Conservation (phyloP, 148 eudicot genomes). For the Spergularia marina region DNA sequence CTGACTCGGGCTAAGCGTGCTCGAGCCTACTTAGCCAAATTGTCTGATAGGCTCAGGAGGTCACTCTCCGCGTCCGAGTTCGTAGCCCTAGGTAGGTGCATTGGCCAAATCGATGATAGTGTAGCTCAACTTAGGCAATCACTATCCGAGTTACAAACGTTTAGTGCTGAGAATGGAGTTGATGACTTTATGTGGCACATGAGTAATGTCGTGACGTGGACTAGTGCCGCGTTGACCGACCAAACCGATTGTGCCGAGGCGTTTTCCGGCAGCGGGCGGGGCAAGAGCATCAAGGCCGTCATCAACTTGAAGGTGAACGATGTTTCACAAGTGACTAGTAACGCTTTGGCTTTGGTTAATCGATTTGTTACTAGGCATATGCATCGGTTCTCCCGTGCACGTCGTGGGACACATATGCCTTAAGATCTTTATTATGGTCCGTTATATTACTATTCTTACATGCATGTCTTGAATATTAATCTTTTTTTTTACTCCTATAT, state of each 20-base stretch:
- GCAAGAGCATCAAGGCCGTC: slow-evolving; percentile 35
- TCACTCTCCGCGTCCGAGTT: slow-evolving; percentile 26
- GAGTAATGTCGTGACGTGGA: slow-evolving; percentile 59
- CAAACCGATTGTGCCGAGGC: slow-evolving; percentile 47
- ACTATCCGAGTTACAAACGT: slow-evolving; percentile 33
- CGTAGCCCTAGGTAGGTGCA: slow-evolving; percentile 43
- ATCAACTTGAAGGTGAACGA: slow-evolving; percentile 47
- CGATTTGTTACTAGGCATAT: slow-evolving; percentile 45
- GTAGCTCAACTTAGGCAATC: slow-evolving; percentile 49
- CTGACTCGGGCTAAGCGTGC: slow-evolving; percentile 42
- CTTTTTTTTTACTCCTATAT: background rate
- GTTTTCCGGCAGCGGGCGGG: slow-evolving; percentile 29
- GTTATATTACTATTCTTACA: background rate
- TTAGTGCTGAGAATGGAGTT: slow-evolving; percentile 25
- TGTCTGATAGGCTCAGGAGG: slow-evolving; percentile 30
- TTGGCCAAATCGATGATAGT: slow-evolving; percentile 49
- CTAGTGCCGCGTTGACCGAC: slow-evolving; percentile 60
- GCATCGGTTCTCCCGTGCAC: slow-evolving; percentile 25
- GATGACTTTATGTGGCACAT: slow-evolving; percentile 49
- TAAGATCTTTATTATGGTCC: background rate
- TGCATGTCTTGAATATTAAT: background rate
- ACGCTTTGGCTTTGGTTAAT: slow-evolving; percentile 58
- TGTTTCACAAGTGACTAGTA: slow-evolving; percentile 52
- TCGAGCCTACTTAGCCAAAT: slow-evolving; percentile 36
- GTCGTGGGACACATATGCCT: slow-evolving; percentile 21